These are phyloP conservation scores for Candida golubevii DNA, from an alignment of 805 yeast genomes.

Conservation along the genomic window DNA sequence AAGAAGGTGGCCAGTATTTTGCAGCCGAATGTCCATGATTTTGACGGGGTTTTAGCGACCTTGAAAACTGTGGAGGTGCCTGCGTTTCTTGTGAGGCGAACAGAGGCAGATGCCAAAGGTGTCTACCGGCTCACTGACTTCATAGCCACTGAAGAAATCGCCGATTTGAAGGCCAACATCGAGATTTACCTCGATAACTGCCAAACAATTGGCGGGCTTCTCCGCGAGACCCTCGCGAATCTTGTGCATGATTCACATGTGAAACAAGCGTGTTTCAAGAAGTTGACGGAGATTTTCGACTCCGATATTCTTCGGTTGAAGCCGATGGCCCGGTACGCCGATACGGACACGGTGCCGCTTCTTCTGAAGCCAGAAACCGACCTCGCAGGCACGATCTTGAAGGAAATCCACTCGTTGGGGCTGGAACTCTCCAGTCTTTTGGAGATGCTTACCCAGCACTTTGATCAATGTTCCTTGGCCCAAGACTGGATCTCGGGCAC, in stretches of 20 bases:
- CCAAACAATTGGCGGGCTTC: constrained; percentile 1
- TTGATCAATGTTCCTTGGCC: constrained; percentile 68
- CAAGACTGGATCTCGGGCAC: constrained; percentile 6
- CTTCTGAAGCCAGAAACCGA: constrained; percentile 3
- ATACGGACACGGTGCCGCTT: background rate
- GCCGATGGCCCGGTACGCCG: constrained; percentile 2
- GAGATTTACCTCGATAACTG: constrained; percentile 25
- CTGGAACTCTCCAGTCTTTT: constrained; percentile 66
- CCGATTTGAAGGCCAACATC: constrained; percentile 23
- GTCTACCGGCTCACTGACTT: constrained; percentile 26
- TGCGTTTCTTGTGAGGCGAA: constrained; percentile 11
- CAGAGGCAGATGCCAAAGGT: background rate
- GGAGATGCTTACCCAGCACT: constrained; percentile 73
- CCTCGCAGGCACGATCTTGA: constrained; percentile 7
- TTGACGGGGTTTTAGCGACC: constrained; percentile 23
- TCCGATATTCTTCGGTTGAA: constrained; percentile 10
- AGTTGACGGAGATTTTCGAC: constrained; percentile 13
- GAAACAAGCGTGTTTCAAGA: constrained; percentile 13
- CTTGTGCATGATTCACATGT: constrained; percentile 2
- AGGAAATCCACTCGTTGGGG: constrained; percentile 49
- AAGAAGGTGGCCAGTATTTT: constrained; percentile 12
- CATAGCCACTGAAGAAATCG: constrained; percentile 31
- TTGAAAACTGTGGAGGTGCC: constrained; percentile 31
- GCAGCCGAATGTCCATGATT: constrained; percentile 21
- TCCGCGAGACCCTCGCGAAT: background rate